Base-by-base conservation (phyloP, 768 basidiomycete genomes). In the Leccinum subgranulosum region DNA sequence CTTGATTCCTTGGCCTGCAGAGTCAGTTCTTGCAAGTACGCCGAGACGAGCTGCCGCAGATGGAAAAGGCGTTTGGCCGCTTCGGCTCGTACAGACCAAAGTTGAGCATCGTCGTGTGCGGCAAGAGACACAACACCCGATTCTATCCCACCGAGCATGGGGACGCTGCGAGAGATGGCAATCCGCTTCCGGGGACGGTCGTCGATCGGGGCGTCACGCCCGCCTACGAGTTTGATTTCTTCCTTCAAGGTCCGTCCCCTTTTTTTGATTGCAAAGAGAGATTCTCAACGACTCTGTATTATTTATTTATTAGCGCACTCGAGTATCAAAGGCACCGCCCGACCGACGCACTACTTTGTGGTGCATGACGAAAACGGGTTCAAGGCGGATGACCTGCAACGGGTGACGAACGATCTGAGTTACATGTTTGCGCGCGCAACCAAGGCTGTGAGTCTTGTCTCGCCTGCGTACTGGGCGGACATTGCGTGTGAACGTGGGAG, bases 401-500 rank as follows among this genome's bases (percentile, higher is more conserved):
- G 66, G 21, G 70, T 84, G 49, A 82, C 81, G 4, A 77, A 81
- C 69, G 73, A 78, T 58, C 66, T 84, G 49, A 78, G 77, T 61
- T 85, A 81, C 69, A 78, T 81, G 69, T 85, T 83, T 66, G 77
- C 77, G n/a, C 78, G 84, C 6, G 82, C 82, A 43, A 85, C 84
- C 21, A 83, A 75, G 61, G 73, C 74, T 0, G 73, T 73, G 15
- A 73, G 74, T 36, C 62, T 75, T n/a, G 72, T 73, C 21, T 74
- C 73, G 0, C 70, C 73, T 3, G 73, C 73, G 3, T 73, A 73
- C 33, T 75, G 81, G 60, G 79, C 79, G 4, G 79, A 80, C 53
- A 61, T 80, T 6, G 80, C 79, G 4, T 79, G 83, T 57, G 82
- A 83, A 61, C 77, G 81, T 7, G 83, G 82, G 1, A 68, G 82